phyloP scores from a whole-genome alignment of 768 basidiomycete species.

The Tylopilus vinaceipallidus region DNA sequence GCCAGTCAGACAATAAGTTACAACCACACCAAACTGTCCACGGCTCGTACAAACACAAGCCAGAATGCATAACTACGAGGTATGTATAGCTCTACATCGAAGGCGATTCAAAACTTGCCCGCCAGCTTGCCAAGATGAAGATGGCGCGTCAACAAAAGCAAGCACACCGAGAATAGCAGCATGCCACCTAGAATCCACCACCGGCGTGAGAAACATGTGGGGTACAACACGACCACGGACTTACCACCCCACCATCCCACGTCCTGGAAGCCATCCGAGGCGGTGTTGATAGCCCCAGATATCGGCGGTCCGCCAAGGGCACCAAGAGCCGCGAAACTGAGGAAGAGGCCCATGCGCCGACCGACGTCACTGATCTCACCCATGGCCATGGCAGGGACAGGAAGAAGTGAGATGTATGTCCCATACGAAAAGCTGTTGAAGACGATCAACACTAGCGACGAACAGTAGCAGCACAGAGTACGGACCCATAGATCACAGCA shows the following conservation, averaged over 20 bases:
- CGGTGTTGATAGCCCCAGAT: constrained; percentile 61
- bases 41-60: no score
- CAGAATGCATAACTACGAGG: no score
- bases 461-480: background rate
- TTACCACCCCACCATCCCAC: constrained; percentile 42
- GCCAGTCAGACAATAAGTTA: no score
- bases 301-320: constrained; percentile 71
- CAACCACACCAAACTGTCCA: no score
- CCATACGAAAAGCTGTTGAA: constrained; percentile 55
- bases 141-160: constrained; percentile 41
- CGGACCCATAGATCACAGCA: constrained; percentile 64
- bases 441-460: background rate
- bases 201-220: background rate
- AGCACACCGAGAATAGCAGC: constrained; percentile 40
- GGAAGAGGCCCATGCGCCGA: constrained; percentile 60
- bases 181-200: constrained; percentile 28
- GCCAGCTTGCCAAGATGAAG: constrained; percentile 38
- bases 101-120: constrained; percentile 47
- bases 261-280: constrained; percentile 44
- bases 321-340: constrained; percentile 59
- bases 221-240: background rate
- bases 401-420: constrained; percentile 54
- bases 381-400: constrained; percentile 58
- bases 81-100: no score
- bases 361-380: constrained; percentile 63